A percentile compares a stretch with the other conserved stretches of the same genome.
phyloP scores from a whole-genome alignment of 805 yeast genomes.

The Schizosaccharomyces osmophilus region DNA sequence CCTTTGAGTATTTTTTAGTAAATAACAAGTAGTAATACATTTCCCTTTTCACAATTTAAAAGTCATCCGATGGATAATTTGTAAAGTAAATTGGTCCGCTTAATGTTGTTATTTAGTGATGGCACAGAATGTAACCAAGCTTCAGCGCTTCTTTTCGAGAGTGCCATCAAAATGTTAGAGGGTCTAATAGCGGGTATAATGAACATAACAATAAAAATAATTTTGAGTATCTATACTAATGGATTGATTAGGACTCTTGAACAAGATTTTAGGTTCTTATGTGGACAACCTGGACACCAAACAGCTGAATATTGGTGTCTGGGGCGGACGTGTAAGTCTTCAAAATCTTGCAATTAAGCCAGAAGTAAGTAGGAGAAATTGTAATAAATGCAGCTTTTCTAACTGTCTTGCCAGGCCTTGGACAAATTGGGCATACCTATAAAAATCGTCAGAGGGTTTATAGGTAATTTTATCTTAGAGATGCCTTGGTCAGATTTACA shows the following conservation, averaged over 20 bases:
- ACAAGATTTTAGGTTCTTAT: conserved; percentile 23
- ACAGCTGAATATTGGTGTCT: conserved; percentile 81
- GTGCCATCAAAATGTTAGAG: background rate
- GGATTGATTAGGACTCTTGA: conserved; percentile 18
- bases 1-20: no score
- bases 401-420: conserved; percentile 23
- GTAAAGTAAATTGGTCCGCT: no score
- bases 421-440: conserved; percentile 71
- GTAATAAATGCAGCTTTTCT: background rate
- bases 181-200: background rate
- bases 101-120: no score
- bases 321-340: conserved; percentile 90
- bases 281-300: conserved; percentile 90
- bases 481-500: conserved; percentile 94
- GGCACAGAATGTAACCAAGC: no score
- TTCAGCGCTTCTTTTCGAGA: background rate
- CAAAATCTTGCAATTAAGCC: conserved; percentile 53
- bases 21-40: no score
- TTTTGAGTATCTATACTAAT: conserved; percentile 12
- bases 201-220: background rate
- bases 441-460: conserved; percentile 66
- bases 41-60: no score
- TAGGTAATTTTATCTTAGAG: conserved; percentile 71
- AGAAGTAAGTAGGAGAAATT: conserved; percentile 20
- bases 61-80: no score